Percentiles rank a stretch among this genome's conserved stretches.
phyloP scores from a whole-genome alignment of 192 early-diverging fungal genomes.

The Umbelopsis vinacea region DNA sequence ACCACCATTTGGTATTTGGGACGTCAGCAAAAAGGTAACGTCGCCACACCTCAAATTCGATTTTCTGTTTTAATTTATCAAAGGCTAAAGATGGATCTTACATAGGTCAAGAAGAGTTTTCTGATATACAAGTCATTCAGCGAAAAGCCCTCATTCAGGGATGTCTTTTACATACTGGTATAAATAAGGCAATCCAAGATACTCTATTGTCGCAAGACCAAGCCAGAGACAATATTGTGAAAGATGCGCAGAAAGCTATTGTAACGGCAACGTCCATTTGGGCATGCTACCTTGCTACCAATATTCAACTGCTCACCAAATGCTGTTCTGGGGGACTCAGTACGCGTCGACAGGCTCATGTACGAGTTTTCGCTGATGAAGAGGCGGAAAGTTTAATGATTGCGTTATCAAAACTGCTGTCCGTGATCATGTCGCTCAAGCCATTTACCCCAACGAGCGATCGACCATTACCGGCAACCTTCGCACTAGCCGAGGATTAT shows the following conservation, averaged over 20 bases:
- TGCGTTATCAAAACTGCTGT: constrained; percentile 1
- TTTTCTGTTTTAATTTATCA: background rate
- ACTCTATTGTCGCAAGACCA: background rate
- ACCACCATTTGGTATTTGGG: constrained; percentile 49
- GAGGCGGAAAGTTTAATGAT: background rate
- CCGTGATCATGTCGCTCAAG: background rate
- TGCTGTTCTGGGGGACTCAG: background rate
- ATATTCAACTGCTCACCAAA: background rate
- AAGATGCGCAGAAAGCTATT: constrained; percentile 1
- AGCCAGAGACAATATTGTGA: background rate
- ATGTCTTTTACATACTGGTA: constrained; percentile 2
- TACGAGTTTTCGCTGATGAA: background rate
- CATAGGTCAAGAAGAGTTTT: background rate
- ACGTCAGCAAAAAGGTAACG: constrained; percentile 24
- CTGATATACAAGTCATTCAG: background rate
- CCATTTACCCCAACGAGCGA: background rate
- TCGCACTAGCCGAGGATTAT: constrained; percentile 42
- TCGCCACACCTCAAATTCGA: background rate
- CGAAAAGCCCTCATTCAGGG: background rate
- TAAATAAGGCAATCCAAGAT: constrained; percentile 1
- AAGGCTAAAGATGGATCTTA: background rate
- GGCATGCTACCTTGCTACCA: background rate
- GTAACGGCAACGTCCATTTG: constrained; percentile 8
- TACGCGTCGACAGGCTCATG: background rate
- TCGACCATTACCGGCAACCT: constrained; percentile 24